Evolutionary conservation across 805 yeast genomes (phyloP), one percentile per base, ranked within the genome.

Genomic region (Candida xyloterini): DNA sequence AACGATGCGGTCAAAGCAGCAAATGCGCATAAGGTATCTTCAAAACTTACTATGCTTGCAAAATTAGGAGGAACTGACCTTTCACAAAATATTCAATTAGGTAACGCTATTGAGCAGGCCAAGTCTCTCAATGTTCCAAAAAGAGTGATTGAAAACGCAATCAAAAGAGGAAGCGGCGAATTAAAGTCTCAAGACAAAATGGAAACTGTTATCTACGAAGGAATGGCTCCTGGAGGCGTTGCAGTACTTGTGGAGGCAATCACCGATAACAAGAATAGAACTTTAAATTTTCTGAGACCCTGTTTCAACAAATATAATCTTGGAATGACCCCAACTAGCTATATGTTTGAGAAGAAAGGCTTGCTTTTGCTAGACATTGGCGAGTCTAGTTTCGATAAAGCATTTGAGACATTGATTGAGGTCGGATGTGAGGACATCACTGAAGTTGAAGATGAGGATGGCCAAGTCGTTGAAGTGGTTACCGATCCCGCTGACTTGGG

Each of bases 191-290:
- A 62, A 15, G 66, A 70, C 21, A 62, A 63, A 18, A 63, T 74
- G 43, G 84, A 76, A 41, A 60, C 72, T 10, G 85, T 81, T 22
- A 59, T 75, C 9, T 93, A 90, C 62, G 98, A 93, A 59, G 95
- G 93, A 11, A 69, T 89, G 60, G 97, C 91, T 0, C 96, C 96
- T 0, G 95, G 90, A 1, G 96, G 96, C 2, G 86, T 86, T 2
- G 85, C 96, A 0, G 70, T 89, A 32, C 74, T 91, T 4, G 79
- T 91, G 4, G 95, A 88, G 54, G 90, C 95, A 0, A 70, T 80
- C 34, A 91, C 98, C 0, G 96, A 91, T 57, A 91, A 88, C 62
- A 87, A 84, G 60, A 79, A 84, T 43, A 70, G 98, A 36, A 81
- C 96, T 0, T 74, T 88, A 25, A 82, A 85, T 11, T 71, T 73